Conservation (phyloP, 225 moss, liverwort and hornwort genomes). For the Sphagnum tenellum region DNA sequence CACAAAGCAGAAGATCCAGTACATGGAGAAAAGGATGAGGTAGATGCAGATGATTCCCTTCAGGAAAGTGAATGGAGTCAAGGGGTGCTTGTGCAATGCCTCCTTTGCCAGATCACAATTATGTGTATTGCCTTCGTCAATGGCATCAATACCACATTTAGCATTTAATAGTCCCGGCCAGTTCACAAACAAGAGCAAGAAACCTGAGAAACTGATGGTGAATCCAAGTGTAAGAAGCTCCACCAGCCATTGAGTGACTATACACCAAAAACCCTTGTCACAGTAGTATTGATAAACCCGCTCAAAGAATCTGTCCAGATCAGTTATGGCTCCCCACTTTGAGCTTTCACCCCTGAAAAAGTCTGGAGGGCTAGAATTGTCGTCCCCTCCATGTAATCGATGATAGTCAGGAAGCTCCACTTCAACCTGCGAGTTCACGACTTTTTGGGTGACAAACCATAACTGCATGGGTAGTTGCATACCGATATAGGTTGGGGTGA, state of each 20-base stretch:
- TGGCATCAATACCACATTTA: conserved; percentile 72
- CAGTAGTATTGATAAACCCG: conserved; percentile 94
- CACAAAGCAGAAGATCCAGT: conserved; percentile 95
- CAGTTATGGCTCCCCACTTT: conserved; percentile 85
- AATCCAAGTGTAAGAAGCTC: conserved; percentile 89
- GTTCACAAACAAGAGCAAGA: conserved; percentile 85
- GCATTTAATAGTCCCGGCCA: conserved; percentile 82
- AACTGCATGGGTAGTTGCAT: background rate
- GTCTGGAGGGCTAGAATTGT: conserved; percentile 69
- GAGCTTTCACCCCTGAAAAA: conserved; percentile 77
- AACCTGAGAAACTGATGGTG: conserved; percentile 90
- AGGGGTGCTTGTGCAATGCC: conserved; percentile 62
- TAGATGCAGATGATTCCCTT: conserved; percentile 71
- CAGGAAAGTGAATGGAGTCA: conserved; percentile 58
- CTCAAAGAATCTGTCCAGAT: conserved; percentile 95
- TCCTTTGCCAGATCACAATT: conserved; percentile 82
- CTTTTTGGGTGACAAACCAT: conserved; percentile 4
- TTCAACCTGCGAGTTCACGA: conserved; percentile 49
- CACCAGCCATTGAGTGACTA: conserved; percentile 91
- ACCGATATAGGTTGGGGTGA: too few relatives aligned
- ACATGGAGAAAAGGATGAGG: conserved; percentile 67
- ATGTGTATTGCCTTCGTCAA: conserved; percentile 65
- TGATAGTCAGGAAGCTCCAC: conserved; percentile 93
- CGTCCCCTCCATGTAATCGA: conserved; percentile 59
- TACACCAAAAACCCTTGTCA: conserved; percentile 99